phyloP scores from a whole-genome alignment of 306 rosid species.

The Rubus idaeus region DNA sequence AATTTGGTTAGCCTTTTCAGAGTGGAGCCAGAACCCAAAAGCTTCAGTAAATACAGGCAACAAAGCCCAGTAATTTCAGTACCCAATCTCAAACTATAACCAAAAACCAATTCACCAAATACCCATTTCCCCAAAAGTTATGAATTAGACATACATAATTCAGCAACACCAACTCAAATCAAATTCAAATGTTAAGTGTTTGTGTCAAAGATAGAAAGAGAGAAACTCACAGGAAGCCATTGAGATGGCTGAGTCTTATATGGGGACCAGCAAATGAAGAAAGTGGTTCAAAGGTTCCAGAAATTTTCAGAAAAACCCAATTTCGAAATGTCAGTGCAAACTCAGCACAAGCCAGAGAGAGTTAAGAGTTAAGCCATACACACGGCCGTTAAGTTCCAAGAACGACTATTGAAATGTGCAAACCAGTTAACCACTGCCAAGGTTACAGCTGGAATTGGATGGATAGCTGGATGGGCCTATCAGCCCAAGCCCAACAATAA shows the following conservation, averaged over 20 bases:
- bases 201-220: neutral
- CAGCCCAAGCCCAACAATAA: constrained; percentile 10
- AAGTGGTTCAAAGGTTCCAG: constrained; percentile 10
- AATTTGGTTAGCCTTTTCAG: neutral
- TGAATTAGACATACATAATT: neutral
- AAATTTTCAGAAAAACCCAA: neutral
- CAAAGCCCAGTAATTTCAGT: constrained; percentile 7
- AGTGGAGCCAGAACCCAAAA: neutral
- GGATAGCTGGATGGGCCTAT: neutral
- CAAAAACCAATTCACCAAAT: neutral
- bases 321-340: constrained; percentile 2
- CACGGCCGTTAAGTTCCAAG: constrained; percentile 19
- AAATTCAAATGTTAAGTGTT: neutral
- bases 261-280: neutral
- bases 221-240: constrained; percentile 76
- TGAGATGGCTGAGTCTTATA: constrained; percentile 12
- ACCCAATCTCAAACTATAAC: constrained; percentile 2
- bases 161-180: neutral
- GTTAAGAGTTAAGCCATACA: neutral
- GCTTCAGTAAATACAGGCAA: neutral
- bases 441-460: neutral
- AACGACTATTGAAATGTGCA: neutral
- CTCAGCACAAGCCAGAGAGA: neutral
- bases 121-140: constrained; percentile 14
- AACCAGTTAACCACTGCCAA: neutral